phyloP scores from a whole-genome alignment of 2,329 filamentous ascomycete genomes.

The Mariannaea elegans region DNA sequence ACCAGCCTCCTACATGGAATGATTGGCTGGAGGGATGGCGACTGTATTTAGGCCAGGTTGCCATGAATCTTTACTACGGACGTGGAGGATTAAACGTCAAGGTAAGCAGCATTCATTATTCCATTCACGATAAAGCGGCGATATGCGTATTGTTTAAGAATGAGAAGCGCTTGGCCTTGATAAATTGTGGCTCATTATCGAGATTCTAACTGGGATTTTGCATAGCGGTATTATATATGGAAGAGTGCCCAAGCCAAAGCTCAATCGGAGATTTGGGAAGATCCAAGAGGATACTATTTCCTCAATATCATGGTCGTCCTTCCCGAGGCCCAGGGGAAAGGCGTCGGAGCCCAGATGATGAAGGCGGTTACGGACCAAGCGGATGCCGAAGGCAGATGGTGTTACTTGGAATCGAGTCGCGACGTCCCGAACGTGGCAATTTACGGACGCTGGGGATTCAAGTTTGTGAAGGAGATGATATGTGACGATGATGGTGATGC shows the following conservation, averaged over 20 bases:
- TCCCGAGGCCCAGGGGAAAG: conserved; percentile 71
- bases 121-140: too few relatives aligned
- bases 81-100: conserved; percentile 73
- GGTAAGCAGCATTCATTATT: conserved; percentile 47
- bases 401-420: conserved; percentile 77
- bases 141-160: too few relatives aligned
- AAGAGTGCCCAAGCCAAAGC: conserved; percentile 71
- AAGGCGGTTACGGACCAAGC: conserved; percentile 69
- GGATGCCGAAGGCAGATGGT: conserved; percentile 69
- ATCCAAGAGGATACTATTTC: conserved; percentile 76
- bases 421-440: conserved; percentile 75
- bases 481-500: conserved; percentile 69
- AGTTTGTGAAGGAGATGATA: conserved; percentile 69
- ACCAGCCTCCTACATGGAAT: conserved; percentile 63
- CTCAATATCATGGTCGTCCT: conserved; percentile 78
- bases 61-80: conserved; percentile 74
- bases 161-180: too few relatives aligned
- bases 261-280: conserved; percentile 70
- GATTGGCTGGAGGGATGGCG: conserved; percentile 71
- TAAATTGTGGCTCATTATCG: background rate
- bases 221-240: conserved; percentile 75
- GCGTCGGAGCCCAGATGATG: conserved; percentile 72
- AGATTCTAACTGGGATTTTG: background rate
- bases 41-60: conserved; percentile 71
- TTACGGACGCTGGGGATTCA: conserved; percentile 75